Base-by-base conservation (phyloP, 2,329 filamentous ascomycete genomes). In the Phaeoacremonium minimum region DNA sequence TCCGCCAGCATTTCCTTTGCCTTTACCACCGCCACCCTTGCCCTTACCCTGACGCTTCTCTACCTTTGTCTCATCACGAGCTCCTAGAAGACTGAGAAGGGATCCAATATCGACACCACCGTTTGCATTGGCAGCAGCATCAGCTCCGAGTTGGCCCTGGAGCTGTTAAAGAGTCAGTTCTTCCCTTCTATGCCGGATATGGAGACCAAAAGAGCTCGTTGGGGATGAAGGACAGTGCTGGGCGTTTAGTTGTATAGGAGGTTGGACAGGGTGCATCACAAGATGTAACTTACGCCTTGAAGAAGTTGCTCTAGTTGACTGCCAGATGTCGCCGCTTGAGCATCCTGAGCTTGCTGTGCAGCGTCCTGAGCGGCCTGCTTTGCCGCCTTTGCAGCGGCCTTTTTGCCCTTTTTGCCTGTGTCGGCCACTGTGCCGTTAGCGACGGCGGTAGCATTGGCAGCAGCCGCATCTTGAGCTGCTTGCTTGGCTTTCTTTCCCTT, bases 261-360 rank as follows among this genome's bases (percentile, higher is more conserved):
- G 14, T n/a, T 15, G 4, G n/a, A 13, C 12, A 9, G 4, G 3
- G 19, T 6, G 14, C 6, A 11, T 17, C 18, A 4, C 5, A 17
- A 19, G 18, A 31, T 31, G 14, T 31, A 37, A 34, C 35, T 26
- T 26, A 26, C 22, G n/a, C n/a, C 32, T 8, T 38, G 15, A 4
- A 41, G 13, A 7, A 41, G 30, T n/a, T 33, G 17, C 13, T 28
- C 20, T 18, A 41, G 18, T 15, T 37, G 35, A 16, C 32, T 22
- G 29, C 30, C 35, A n/a, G n/a, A n/a, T n/a, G n/a, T n/a, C 9
- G 30, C 36, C 4, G 26, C 31, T 7, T 15, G 16, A n/a, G 20
- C 32, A 26, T 12, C 32, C 19, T 38, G 32, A 3, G 36, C n/a
- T n/a, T n/a, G n/a, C n/a, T n/a, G n/a, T n/a, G n/a, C n/a, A n/a